phyloP scores from a whole-genome alignment of 192 early-diverging fungal genomes.

The Geranomyces michiganensis region DNA sequence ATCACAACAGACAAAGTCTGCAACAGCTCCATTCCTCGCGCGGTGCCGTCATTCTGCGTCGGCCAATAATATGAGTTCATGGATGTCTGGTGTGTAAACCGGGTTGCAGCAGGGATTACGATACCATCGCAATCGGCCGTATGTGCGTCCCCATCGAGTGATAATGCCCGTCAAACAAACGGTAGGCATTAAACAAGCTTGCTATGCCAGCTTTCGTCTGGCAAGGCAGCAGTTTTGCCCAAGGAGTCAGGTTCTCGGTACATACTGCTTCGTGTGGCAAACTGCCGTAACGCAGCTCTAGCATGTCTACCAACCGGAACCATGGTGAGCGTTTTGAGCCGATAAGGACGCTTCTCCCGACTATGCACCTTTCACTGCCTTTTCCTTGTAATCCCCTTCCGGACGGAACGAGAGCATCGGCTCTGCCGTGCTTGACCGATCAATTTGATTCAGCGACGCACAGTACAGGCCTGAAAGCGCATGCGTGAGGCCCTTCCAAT shows the following conservation, averaged over 20 bases:
- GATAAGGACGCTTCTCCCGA: too few species aligned
- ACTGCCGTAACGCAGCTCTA: conserved; percentile 69
- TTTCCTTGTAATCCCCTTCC: conserved; percentile 16
- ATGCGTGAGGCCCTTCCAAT: conserved; percentile 89
- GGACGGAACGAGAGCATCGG: conserved; percentile 57
- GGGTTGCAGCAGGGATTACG: too few species aligned
- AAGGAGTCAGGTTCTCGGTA: conserved; percentile 98
- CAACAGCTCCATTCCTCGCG: conserved; percentile 56
- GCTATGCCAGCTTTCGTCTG: conserved; percentile 89
- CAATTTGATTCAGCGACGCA: conserved; percentile 94
- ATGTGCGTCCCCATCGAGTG: conserved; percentile 87
- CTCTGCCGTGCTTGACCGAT: conserved; percentile 68
- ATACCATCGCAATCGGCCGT: conserved; percentile 51
- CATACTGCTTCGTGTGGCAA: conserved; percentile 94
- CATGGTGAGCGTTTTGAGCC: too few species aligned
- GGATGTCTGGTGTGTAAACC: too few species aligned
- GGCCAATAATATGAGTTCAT: too few species aligned
- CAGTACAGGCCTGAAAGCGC: conserved; percentile 94
- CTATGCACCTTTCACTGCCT: not conserved
- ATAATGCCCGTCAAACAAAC: conserved; percentile 86
- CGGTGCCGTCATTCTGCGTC: not conserved
- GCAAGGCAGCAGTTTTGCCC: conserved; percentile 95
- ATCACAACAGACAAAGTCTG: conserved; percentile 82
- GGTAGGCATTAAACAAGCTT: conserved; percentile 84
- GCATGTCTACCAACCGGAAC: not conserved